These are phyloP conservation scores for Rhizopus stolonifer DNA, from an alignment of 371 early-diverging fungal genomes.

Conservation along the genomic window DNA sequence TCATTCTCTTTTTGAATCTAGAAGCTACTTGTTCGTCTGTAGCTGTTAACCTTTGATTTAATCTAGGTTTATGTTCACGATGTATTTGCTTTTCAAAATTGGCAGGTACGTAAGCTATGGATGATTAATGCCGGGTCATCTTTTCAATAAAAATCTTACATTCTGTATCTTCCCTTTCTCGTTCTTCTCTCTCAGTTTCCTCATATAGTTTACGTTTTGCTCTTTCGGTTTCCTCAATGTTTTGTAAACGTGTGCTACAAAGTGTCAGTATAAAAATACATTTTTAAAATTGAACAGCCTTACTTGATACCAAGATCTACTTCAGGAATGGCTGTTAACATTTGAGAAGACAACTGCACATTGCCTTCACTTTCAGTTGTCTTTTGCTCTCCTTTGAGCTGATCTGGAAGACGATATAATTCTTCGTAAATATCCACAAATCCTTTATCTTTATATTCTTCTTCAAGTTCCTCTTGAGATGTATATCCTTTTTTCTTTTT, in stretches of 20 bases:
- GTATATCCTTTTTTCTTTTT: constrained; percentile 22
- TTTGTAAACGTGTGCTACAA: constrained; percentile 66
- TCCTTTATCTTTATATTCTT: constrained; percentile 24
- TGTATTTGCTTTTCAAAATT: constrained; percentile 40
- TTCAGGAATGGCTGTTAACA: constrained; percentile 93
- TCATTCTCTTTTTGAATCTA: constrained; percentile 79
- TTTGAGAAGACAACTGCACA: constrained; percentile 82
- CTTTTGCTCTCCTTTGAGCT: constrained; percentile 53
- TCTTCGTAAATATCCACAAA: constrained; percentile 56
- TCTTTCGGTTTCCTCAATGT: constrained; percentile 84
- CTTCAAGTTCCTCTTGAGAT: constrained; percentile 29
- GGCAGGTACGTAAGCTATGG: constrained; percentile 29
- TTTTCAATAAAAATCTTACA: constrained; percentile 18
- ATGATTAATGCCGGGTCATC: too few relatives aligned
- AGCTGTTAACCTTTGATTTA: constrained; percentile 59
- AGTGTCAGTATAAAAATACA: neutral
- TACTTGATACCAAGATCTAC: constrained; percentile 89
- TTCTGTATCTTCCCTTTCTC: constrained; percentile 11
- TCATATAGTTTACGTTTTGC: constrained; percentile 68
- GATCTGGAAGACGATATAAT: constrained; percentile 71
- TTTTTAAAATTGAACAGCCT: constrained; percentile 10
- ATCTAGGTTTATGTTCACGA: constrained; percentile 29
- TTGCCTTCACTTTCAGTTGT: constrained; percentile 80
- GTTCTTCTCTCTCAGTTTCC: constrained; percentile 22
- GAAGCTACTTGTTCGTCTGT: constrained; percentile 81